Evolutionary conservation across 441 rosid genomes (phyloP).

Genomic region (Manihot esculenta): DNA sequence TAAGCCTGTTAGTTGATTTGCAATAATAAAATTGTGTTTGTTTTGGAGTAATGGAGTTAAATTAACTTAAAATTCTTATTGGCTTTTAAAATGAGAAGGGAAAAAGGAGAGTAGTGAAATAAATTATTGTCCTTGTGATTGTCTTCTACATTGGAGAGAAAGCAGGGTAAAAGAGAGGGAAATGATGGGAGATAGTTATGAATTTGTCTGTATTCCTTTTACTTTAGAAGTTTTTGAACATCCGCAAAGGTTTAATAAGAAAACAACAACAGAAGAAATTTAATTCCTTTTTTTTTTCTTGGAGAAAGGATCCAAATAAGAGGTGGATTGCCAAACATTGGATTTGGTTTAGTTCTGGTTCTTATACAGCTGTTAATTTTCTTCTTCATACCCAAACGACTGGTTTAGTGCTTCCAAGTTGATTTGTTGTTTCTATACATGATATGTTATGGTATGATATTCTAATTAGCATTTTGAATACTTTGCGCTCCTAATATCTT

Average conservation of each 20-base stretch:
- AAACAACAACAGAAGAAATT: too few species aligned
- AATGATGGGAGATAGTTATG: neutral
- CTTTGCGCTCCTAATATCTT: too few species aligned
- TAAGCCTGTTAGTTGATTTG: neutral
- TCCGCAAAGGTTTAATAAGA: too few species aligned
- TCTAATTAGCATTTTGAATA: too few species aligned
- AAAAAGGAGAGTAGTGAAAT: neutral
- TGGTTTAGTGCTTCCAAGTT: neutral
- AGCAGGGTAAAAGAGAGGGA: neutral
- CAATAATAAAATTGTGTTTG: neutral
- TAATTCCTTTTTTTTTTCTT: too few species aligned
- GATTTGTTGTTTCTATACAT: neutral
- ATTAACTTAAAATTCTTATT: neutral
- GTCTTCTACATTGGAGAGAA: neutral
- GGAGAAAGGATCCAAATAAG: too few species aligned
- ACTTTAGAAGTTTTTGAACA: neutral
- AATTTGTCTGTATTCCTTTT: neutral
- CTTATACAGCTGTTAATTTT: neutral
- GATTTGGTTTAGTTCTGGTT: neutral
- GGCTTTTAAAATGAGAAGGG: neutral
- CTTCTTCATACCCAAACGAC: neutral
- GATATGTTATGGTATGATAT: neutral
- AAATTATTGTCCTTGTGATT: neutral
- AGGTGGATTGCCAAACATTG: neutral
- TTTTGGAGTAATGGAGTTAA: neutral